These are phyloP conservation scores for Mitragyna speciosa DNA, from an alignment of 257 asterid genomes.

Conservation along the genomic window DNA sequence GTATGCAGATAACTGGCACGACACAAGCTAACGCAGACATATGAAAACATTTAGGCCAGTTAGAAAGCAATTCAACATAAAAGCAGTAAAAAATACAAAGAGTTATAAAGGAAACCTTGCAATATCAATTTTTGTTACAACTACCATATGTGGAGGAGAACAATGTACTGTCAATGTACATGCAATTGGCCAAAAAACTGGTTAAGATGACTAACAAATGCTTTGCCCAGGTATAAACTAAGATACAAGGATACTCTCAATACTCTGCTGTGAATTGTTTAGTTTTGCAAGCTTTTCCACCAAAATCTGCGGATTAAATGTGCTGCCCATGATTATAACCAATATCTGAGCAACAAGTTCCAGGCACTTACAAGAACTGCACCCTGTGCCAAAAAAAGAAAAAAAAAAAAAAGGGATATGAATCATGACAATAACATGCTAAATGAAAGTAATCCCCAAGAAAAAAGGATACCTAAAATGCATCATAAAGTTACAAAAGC, in stretches of 20 bases:
- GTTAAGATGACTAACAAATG: conserved; percentile 10
- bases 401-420: neutral
- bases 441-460: neutral
- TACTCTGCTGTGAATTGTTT: conserved; percentile 91
- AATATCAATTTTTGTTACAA: neutral
- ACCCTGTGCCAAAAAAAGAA: conserved; percentile 11
- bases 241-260: conserved; percentile 80
- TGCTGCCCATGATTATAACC: conserved; percentile 63
- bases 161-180: neutral
- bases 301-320: conserved; percentile 83
- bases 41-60: neutral
- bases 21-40: neutral
- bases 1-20: neutral
- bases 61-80: neutral
- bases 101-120: neutral
- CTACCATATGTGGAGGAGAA: neutral
- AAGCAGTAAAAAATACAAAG: neutral
- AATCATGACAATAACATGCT: neutral
- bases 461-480: neutral
- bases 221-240: neutral
- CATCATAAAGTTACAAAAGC: neutral
- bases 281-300: conserved; percentile 87
- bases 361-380: conserved; percentile 24
- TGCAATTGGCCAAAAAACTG: conserved; percentile 9
- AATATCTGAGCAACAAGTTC: conserved; percentile 26